Evolutionary conservation across 345 rosid genomes (phyloP), one percentile per base, ranked within the genome.

Genomic region (Hibiscus syriacus): DNA sequence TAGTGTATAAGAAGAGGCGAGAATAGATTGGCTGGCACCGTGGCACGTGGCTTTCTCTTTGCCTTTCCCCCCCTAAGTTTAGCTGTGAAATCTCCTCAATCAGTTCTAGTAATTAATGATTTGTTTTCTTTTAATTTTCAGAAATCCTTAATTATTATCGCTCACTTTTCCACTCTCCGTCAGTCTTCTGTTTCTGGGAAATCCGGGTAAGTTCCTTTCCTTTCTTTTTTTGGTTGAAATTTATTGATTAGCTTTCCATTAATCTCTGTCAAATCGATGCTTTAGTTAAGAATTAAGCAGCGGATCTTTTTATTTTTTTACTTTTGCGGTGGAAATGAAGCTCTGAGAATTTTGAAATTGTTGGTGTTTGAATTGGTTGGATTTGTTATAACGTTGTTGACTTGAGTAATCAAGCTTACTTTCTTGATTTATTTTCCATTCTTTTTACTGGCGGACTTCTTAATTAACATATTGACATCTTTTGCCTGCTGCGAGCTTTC

Each of bases 171-270:
- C 14, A 46, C 62, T 34, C 38, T 11, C 29, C 7, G 13, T 52
- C 55, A 52, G 26, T 14, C 8, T 25, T 45, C 17, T 56, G 29
- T 55, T 48, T 71, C 68, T 64, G 64, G 45, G 55, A 38, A 32
- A 41, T 55, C 70, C 68, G 11, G 82, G 84, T 78, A 56, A 38
- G 66, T 61, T 30, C 65, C 43, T 72, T 23, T 48, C 32, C 53
- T 55, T 64, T 41, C 3, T 12, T 2, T 3, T 3, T 10, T 6
- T 1, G 2, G 22, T 3, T 12, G 12, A 9, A 23, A 13, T 66
- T 14, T 27, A 12, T 36, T 45, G 6, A 46, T 46, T 46, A 46
- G 52, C 52, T 55, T 17, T 27, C 2, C 10, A 39, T 55, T 43
- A 6, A 1, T 20, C 34, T 25, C 8, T 34, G n/a, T 34, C 17